These are phyloP conservation scores for Aspergillus ochraceus DNA, from an alignment of 2,329 filamentous ascomycete genomes.

Conservation along the genomic window DNA sequence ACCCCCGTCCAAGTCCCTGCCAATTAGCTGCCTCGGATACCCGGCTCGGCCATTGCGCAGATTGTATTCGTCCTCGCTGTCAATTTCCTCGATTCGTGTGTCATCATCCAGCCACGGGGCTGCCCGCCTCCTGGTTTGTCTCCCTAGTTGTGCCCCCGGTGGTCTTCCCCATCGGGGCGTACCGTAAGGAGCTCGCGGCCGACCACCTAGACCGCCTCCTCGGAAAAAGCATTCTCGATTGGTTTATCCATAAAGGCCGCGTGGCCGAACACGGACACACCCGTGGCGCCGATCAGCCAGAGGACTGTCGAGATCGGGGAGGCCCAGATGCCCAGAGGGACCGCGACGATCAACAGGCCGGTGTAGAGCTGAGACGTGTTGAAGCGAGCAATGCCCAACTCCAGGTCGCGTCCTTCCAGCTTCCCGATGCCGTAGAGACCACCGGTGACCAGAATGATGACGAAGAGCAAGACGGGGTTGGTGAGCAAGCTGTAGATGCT, in stretches of 20 bases:
- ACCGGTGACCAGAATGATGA: slow-evolving; percentile 81
- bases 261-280: slow-evolving; percentile 91
- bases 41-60: slow-evolving; percentile 21
- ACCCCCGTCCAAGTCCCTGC: slow-evolving; percentile 30
- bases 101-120: slow-evolving; percentile 52
- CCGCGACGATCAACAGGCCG: slow-evolving; percentile 74
- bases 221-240: slow-evolving; percentile 99
- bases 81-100: slow-evolving; percentile 42
- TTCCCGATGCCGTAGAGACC: slow-evolving; percentile 92
- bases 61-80: slow-evolving; percentile 39
- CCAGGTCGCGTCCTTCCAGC: slow-evolving; percentile 83
- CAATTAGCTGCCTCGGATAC: slow-evolving; percentile 34
- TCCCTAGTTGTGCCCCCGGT: slow-evolving; percentile 77
- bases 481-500: slow-evolving; percentile 93
- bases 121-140: slow-evolving; percentile 58
- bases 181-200: slow-evolving; percentile 94
- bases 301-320: slow-evolving; percentile 82
- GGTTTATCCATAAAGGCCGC: slow-evolving; percentile 96
- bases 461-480: slow-evolving; percentile 83
- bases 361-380: slow-evolving; percentile 95
- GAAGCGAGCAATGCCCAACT: slow-evolving; percentile 77
- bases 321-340: slow-evolving; percentile 81
- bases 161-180: slow-evolving; percentile 99
- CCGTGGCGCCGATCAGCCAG: slow-evolving; percentile 94
- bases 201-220: slow-evolving; percentile 99